These are phyloP conservation scores for Hyphopichia khmerensis DNA, from an alignment of 1,139 yeast genomes.

Conservation along the genomic window DNA sequence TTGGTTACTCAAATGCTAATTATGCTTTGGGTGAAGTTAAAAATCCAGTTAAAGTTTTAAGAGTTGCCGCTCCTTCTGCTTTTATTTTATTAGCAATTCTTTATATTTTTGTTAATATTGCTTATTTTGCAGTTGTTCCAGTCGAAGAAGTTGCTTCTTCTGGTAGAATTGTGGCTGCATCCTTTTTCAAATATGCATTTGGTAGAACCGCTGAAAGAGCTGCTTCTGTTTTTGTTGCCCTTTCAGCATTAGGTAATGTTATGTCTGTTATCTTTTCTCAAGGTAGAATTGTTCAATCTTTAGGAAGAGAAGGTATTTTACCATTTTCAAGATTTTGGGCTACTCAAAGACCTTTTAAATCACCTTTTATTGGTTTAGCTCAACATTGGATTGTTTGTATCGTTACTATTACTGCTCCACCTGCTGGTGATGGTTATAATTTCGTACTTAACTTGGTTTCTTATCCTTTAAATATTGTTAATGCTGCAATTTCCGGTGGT, in stretches of 20 bases:
- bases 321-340: conserved; percentile 49
- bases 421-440: conserved; percentile 52
- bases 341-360: conserved; percentile 40
- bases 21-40: conserved; percentile 80
- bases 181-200: conserved; percentile 46
- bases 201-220: conserved; percentile 48
- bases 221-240: conserved; percentile 49
- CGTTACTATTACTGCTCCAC: conserved; percentile 48
- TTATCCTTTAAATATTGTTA: conserved; percentile 51
- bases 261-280: conserved; percentile 49
- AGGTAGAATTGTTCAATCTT: conserved; percentile 49
- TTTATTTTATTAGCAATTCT: conserved; percentile 64
- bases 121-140: conserved; percentile 58
- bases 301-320: conserved; percentile 49
- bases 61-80: conserved; percentile 47
- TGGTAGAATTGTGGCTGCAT: conserved; percentile 47
- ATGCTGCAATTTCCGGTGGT: conserved; percentile 46
- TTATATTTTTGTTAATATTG: conserved; percentile 61
- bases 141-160: conserved; percentile 42
- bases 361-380: conserved; percentile 57
- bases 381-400: conserved; percentile 57
- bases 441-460: conserved; percentile 49
- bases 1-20: conserved; percentile 75
- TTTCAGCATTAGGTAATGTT: conserved; percentile 50
- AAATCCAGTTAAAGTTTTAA: conserved; percentile 45